phyloP scores from a whole-genome alignment of 441 rosid species.

The Lepidium campestre region DNA sequence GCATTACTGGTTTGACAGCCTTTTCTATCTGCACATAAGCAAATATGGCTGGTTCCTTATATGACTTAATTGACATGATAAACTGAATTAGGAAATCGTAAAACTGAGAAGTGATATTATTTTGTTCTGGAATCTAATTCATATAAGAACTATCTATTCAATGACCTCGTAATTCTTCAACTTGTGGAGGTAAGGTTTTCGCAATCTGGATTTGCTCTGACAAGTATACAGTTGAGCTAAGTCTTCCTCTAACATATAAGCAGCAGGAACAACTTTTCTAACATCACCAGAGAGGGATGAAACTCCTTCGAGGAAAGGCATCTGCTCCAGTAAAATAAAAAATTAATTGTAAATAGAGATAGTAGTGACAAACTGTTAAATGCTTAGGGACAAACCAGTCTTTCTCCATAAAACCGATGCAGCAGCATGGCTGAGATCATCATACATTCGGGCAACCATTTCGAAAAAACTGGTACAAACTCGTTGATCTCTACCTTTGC shows the following conservation, averaged over 20 bases:
- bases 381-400: constrained; percentile 62
- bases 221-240: constrained; percentile 55
- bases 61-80: constrained; percentile 6
- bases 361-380: constrained; percentile 11
- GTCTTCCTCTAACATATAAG: constrained; percentile 63
- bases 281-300: constrained; percentile 81
- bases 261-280: constrained; percentile 80
- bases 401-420: constrained; percentile 85
- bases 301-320: constrained; percentile 64
- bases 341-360: constrained; percentile 10
- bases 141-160: constrained; percentile 4
- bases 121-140: not conserved
- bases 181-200: constrained; percentile 33
- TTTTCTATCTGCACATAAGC: constrained; percentile 63
- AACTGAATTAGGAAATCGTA: not conserved
- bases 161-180: constrained; percentile 74
- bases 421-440: constrained; percentile 52
- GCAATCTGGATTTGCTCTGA: constrained; percentile 37
- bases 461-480: constrained; percentile 61
- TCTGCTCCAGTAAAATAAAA: constrained; percentile 42
- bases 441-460: constrained; percentile 72
- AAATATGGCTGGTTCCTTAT: not conserved
- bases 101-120: constrained; percentile 4
- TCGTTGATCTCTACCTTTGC: constrained; percentile 72
- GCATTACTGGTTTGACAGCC: constrained; percentile 68